These are phyloP conservation scores for Hemisphaericaspora xylofermentans DNA, from an alignment of 1,139 yeast species.

Conservation along the genomic window DNA sequence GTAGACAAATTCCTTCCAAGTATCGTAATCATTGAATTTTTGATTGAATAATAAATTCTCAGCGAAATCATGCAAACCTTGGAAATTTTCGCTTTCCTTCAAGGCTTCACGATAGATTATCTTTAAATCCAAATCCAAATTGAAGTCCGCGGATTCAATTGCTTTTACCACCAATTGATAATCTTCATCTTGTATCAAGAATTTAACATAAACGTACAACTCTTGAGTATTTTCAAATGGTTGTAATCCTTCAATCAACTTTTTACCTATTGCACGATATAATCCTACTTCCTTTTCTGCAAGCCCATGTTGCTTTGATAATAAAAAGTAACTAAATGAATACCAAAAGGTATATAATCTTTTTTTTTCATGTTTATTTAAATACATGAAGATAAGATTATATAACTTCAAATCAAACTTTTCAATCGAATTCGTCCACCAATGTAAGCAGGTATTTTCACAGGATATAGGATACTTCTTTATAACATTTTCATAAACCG, in stretches of 20 bases:
- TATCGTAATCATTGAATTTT: constrained; percentile 56
- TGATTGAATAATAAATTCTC: constrained; percentile 37
- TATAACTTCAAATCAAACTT: constrained; percentile 37
- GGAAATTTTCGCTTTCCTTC: constrained; percentile 40
- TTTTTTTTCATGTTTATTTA: constrained; percentile 30
- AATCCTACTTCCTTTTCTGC: constrained; percentile 40
- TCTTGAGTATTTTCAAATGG: constrained; percentile 59
- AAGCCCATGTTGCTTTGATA: constrained; percentile 19
- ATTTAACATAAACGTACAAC: constrained; percentile 50
- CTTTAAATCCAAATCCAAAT: constrained; percentile 56
- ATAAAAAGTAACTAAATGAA: constrained; percentile 41
- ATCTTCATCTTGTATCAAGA: constrained; percentile 37
- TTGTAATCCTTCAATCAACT: constrained; percentile 44
- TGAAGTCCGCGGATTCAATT: constrained; percentile 31
- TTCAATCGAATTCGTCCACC: constrained; percentile 47
- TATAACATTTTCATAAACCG: constrained; percentile 55
- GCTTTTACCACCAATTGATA: constrained; percentile 27
- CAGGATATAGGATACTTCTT: constrained; percentile 51
- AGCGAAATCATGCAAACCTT: constrained; percentile 33
- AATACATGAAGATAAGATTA: constrained; percentile 47
- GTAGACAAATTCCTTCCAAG: constrained; percentile 54
- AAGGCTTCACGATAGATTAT: constrained; percentile 50
- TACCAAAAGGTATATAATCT: constrained; percentile 47
- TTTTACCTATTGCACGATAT: constrained; percentile 56
- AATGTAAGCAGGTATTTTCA: constrained; percentile 36